Conservation (phyloP, 2,329 filamentous ascomycete genomes). For the Aspergillus caelatus region DNA sequence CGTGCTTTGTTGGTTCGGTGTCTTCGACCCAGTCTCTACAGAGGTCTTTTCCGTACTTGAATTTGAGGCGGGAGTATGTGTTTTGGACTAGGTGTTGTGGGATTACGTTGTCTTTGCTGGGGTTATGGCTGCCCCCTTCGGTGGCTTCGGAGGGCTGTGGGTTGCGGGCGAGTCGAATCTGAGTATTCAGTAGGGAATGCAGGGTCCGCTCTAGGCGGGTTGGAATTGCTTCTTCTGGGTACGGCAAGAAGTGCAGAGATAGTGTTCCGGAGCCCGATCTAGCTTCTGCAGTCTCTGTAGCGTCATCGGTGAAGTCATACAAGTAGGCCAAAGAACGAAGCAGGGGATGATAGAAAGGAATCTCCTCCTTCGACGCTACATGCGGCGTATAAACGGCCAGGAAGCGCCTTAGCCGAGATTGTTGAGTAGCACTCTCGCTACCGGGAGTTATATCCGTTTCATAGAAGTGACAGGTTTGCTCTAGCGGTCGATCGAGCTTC, state of each 20-base stretch:
- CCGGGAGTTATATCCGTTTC: conserved; percentile 3
- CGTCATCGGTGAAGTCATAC: conserved; percentile 53
- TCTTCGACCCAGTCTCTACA: conserved; percentile 80
- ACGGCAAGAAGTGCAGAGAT: conserved; percentile 57
- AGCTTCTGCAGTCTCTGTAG: conserved; percentile 28
- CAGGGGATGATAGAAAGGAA: conserved; percentile 87
- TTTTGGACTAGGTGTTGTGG: conserved; percentile 77
- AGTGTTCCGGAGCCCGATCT: conserved; percentile 41
- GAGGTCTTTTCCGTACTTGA: conserved; percentile 71
- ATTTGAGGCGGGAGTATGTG: conserved; percentile 78
- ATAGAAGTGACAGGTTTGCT: conserved; percentile 83
- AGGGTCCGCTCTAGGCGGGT: conserved; percentile 43
- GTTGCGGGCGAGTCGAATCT: conserved; percentile 38
- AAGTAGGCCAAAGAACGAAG: conserved; percentile 75
- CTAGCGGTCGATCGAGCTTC: conserved; percentile 70
- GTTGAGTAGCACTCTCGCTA: neutral
- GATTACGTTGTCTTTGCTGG: conserved; percentile 81
- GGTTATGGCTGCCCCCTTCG: conserved; percentile 68
- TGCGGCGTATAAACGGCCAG: conserved; percentile 82
- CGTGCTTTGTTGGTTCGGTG: conserved; percentile 87
- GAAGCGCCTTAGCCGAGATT: conserved; percentile 10
- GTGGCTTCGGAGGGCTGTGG: conserved; percentile 22
- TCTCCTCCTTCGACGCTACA: conserved; percentile 58
- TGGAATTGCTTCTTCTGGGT: conserved; percentile 41
- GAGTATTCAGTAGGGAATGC: conserved; percentile 38